Evolutionary conservation across 2,329 filamentous ascomycete species (phyloP).

Genomic region (Xylaria sp.): DNA sequence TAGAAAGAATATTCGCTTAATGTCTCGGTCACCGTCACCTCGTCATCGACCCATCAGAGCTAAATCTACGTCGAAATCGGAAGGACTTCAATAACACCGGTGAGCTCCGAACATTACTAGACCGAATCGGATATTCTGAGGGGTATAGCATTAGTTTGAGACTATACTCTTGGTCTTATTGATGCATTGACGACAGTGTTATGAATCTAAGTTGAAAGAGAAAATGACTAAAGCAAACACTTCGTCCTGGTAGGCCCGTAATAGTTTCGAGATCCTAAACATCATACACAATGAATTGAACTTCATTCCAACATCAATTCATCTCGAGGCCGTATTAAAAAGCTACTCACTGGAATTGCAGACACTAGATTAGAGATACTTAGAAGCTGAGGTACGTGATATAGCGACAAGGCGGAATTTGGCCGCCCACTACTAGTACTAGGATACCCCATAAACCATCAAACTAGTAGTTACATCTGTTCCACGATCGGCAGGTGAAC

Average conservation of each 20-base stretch:
- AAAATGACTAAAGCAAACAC: not conserved
- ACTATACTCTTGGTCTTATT: not conserved
- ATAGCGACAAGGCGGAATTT: conserved; percentile 29
- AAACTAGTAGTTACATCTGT: conserved; percentile 23
- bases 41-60: not conserved
- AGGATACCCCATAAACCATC: conserved; percentile 18
- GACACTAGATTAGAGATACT: not conserved
- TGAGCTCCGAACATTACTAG: conserved; percentile 16
- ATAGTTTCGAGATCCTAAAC: not conserved
- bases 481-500: conserved; percentile 38
- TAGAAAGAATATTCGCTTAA: not conserved
- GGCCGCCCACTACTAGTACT: conserved; percentile 27
- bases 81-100: conserved; percentile 2
- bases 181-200: not conserved
- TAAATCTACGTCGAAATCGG: conserved; percentile 1
- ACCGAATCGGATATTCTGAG: conserved; percentile 5
- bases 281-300: not conserved
- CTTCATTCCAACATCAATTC: not conserved
- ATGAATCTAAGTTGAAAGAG: not conserved
- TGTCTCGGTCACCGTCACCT: not conserved
- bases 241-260: not conserved
- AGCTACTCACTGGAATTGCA: not conserved
- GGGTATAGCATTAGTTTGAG: conserved; percentile 11
- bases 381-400: not conserved
- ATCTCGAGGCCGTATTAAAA: not conserved